Percentiles rank a stretch among this genome's conserved stretches.
phyloP scores from a whole-genome alignment of 306 rosid genomes.

The Fragaria ananassa region DNA sequence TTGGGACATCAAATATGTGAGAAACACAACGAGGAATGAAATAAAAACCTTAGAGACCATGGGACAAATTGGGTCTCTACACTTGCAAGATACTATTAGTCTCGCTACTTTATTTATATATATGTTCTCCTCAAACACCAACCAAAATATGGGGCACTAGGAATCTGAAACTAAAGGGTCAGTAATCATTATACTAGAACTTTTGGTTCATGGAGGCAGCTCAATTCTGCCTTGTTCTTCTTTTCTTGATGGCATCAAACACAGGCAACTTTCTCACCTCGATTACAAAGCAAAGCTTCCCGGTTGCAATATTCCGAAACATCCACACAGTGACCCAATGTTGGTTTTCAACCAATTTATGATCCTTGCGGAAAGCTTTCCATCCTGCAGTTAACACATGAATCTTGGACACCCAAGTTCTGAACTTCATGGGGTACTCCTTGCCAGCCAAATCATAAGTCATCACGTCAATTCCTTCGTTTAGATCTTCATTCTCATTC shows the following conservation, averaged over 20 bases:
- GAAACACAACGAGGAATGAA: not conserved
- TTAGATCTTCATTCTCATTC: not conserved
- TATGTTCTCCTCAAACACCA: not conserved
- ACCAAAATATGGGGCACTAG: not conserved
- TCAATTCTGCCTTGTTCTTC: not conserved
- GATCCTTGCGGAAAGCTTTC: not conserved
- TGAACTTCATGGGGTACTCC: constrained; percentile 12
- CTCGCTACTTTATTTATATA: not conserved
- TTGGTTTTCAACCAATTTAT: not conserved
- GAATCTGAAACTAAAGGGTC: not conserved
- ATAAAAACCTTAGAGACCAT: not conserved
- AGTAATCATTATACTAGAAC: not conserved
- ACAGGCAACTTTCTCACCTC: not conserved
- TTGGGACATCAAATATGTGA: not conserved
- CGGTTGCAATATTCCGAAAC: not conserved
- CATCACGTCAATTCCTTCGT: not conserved
- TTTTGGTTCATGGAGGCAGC: not conserved
- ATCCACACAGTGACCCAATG: constrained; percentile 12
- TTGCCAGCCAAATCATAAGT: constrained; percentile 1
- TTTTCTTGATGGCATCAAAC: not conserved
- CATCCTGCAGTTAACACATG: constrained; percentile 13
- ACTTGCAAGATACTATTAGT: not conserved
- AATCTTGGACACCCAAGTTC: not conserved
- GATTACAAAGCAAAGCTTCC: constrained; percentile 13
- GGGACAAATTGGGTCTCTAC: not conserved